phyloP scores from a whole-genome alignment of 2,329 filamentous ascomycete genomes.

The Atkinsonella texensis region DNA sequence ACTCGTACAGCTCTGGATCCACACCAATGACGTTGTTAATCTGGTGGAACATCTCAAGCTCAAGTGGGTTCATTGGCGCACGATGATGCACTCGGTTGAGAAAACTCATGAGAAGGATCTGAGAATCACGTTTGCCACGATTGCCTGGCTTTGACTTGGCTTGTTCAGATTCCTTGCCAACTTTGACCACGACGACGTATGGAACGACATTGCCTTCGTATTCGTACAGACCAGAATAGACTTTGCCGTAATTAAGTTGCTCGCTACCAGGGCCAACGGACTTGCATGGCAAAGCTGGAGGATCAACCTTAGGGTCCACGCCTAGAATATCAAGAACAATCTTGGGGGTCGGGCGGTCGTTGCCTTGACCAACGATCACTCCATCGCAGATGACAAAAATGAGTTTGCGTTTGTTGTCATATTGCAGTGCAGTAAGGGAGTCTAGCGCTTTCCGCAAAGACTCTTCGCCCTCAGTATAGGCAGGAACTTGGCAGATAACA shows the following conservation, averaged over 20 bases:
- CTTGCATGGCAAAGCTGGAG: slow-evolving; percentile 86
- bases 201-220: slow-evolving; percentile 96
- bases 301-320: slow-evolving; percentile 92
- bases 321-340: slow-evolving; percentile 96
- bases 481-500: slow-evolving; percentile 94
- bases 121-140: slow-evolving; percentile 95
- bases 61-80: slow-evolving; percentile 85
- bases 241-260: slow-evolving; percentile 95
- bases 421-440: slow-evolving; percentile 85
- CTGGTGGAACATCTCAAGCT: slow-evolving; percentile 97
- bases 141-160: slow-evolving; percentile 87
- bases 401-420: slow-evolving; percentile 96
- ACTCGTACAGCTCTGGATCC: slow-evolving; percentile 94
- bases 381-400: slow-evolving; percentile 95
- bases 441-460: slow-evolving; percentile 86
- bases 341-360: slow-evolving; percentile 92
- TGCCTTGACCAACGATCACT: slow-evolving; percentile 90
- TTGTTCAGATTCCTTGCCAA: slow-evolving; percentile 94
- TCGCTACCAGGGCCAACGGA: slow-evolving; percentile 80
- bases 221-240: slow-evolving; percentile 96
- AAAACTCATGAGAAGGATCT: slow-evolving; percentile 93
- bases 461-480: slow-evolving; percentile 96
- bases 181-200: slow-evolving; percentile 91
- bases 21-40: slow-evolving; percentile 99
- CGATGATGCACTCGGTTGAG: slow-evolving; percentile 95